These are phyloP conservation scores for Pseudoneurospora amorphoporcata DNA, from an alignment of 495 filamentous ascomycete species.

Conservation along the genomic window DNA sequence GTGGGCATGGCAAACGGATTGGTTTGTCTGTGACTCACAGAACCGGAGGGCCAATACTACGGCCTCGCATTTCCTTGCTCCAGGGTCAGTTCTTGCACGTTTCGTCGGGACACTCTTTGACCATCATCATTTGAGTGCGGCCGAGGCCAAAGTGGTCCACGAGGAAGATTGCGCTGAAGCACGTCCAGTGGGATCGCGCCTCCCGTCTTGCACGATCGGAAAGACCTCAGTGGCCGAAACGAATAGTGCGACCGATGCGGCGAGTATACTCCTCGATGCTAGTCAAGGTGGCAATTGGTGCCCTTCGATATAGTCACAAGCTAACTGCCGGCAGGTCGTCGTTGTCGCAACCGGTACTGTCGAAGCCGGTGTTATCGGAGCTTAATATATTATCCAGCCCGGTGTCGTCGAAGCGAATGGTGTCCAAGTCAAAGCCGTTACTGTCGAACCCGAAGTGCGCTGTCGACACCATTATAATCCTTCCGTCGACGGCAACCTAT, in stretches of 20 bases:
- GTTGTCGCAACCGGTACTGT: background rate
- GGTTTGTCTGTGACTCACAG: background rate
- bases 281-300: background rate
- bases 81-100: constrained; percentile 71
- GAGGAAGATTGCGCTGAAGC: background rate
- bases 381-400: no score
- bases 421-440: background rate
- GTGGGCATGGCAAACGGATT: background rate
- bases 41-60: constrained; percentile 38
- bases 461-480: background rate
- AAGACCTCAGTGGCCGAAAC: background rate
- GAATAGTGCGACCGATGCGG: background rate
- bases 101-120: constrained; percentile 54
- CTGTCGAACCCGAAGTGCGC: background rate
- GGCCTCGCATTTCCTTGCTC: constrained; percentile 34
- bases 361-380: background rate
- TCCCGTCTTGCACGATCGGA: background rate
- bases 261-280: background rate
- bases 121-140: background rate
- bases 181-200: background rate
- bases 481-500: background rate
- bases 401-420: no score
- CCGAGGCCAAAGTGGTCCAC: background rate
- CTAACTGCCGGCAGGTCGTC: background rate
- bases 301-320: background rate